Conservation (phyloP, 2,329 filamentous ascomycete species). For the Moelleriella libera region DNA sequence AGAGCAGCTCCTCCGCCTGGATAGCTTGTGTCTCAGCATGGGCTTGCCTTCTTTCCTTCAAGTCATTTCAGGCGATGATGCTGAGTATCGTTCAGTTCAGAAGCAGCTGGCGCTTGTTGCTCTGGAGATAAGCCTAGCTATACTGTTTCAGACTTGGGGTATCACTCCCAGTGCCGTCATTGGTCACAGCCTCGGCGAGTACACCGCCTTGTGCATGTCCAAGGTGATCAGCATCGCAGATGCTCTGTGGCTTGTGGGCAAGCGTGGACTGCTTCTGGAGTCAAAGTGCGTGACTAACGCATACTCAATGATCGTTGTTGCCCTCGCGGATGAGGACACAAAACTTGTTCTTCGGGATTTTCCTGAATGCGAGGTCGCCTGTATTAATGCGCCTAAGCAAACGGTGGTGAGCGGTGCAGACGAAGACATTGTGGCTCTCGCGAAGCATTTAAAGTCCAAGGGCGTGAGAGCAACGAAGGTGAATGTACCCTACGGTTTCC, state of each 20-base stretch:
- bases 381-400: slow-evolving; percentile 12
- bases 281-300: slow-evolving; percentile 29
- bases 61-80: slow-evolving; percentile 23
- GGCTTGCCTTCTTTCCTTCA: slow-evolving; percentile 21
- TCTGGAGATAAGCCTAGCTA: slow-evolving; percentile 24
- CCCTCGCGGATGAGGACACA: slow-evolving; percentile 8
- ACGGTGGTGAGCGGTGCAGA: background rate
- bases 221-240: slow-evolving; percentile 45
- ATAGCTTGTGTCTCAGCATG: slow-evolving; percentile 12
- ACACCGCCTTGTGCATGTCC: slow-evolving; percentile 44
- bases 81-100: slow-evolving; percentile 5
- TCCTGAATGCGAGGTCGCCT: slow-evolving; percentile 23
- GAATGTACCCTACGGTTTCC: background rate
- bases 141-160: slow-evolving; percentile 21
- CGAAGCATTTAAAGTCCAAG: background rate
- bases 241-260: slow-evolving; percentile 45
- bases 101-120: slow-evolving; percentile 21
- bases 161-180: slow-evolving; percentile 26
- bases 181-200: slow-evolving; percentile 44
- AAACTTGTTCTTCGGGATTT: slow-evolving; percentile 10
- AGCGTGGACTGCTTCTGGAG: slow-evolving; percentile 39
- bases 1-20: slow-evolving; percentile 13
- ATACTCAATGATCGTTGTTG: slow-evolving; percentile 17
- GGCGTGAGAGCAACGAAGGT: background rate
- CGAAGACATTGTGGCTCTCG: background rate